phyloP scores from a whole-genome alignment of 768 basidiomycete species.

The Rhodotorula sphaerocarpa region DNA sequence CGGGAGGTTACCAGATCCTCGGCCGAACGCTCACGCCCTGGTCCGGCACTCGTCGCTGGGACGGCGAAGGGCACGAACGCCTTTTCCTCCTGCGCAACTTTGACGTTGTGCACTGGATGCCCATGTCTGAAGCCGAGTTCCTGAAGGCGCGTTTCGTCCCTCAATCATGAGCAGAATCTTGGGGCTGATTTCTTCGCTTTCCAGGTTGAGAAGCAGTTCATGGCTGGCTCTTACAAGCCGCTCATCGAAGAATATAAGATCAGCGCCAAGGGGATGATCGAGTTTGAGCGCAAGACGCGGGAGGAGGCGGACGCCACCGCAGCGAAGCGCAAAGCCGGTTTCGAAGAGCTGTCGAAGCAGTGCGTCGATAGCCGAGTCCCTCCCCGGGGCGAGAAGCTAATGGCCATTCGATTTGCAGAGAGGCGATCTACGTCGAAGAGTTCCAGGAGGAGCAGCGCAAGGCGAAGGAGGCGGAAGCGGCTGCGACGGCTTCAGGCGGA shows the following conservation, averaged over 20 bases:
- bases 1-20: conserved; percentile 58
- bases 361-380: background rate
- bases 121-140: conserved; percentile 50
- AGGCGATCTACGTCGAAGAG: conserved; percentile 6
- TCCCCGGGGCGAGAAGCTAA: background rate
- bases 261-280: conserved; percentile 48
- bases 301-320: background rate
- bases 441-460: conserved; percentile 9
- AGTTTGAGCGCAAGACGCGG: conserved; percentile 47
- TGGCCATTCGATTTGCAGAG: background rate
- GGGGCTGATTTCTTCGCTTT: background rate
- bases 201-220: conserved; percentile 27
- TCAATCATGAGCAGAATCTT: background rate
- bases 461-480: conserved; percentile 8
- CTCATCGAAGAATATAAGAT: conserved; percentile 53
- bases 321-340: background rate
- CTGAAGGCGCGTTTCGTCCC: conserved; percentile 44
- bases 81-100: conserved; percentile 61
- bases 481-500: background rate
- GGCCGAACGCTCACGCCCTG: conserved; percentile 60
- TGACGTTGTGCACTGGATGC: conserved; percentile 48
- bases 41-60: conserved; percentile 56
- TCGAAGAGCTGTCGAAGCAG: conserved; percentile 10
- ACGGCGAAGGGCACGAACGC: conserved; percentile 46
- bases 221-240: conserved; percentile 32